Base-by-base conservation (phyloP, 2,329 filamentous ascomycete species). In the Purpureocillium takamizusanense region DNA sequence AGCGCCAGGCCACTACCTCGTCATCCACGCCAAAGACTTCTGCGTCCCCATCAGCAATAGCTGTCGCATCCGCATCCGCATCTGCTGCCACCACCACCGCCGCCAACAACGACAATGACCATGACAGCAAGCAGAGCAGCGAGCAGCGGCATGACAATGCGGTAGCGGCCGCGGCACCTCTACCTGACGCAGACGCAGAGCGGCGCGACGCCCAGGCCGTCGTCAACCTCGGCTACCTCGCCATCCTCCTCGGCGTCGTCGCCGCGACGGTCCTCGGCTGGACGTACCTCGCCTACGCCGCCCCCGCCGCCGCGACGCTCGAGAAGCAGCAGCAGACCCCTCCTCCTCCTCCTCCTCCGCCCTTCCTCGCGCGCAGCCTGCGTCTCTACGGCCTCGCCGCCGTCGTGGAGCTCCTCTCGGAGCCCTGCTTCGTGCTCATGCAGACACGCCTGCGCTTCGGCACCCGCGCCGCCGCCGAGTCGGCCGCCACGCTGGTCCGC, bases 351-450 rank as follows among this genome's bases (percentile, higher is more conserved):
- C n/a, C n/a, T n/a, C n/a, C n/a, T n/a, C n/a, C 80, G 1, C 78
- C 83, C 0, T 82, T 81, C 50, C 78, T 94, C 42, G 53, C 55
- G 21, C 50, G 60, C 4, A 66, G 74, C 0, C 57, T 81, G 12
- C 49, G 65, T 41, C 50, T 81, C 2, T 82, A 81, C 55, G 74
- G 66, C 14, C 5, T 70, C 4, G 73, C 78, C 1, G 67, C 77
- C 27, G 51, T 81, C 39, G 52, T 94, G 4, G 92, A 98, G 62
- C 72, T 98, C 12, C 60, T 86, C 2, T 81, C 84, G 1, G 92
- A 98, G 62, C 92, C 92, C 0, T 83, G 81, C 38, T 98, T 97
- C 59, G 85, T 89, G 1, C 76, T 94, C 27, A 79, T 90, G 45
- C 89, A 95, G 61, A 81, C 86, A 45, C 78, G 81, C 35, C 75